Evolutionary conservation across 768 basidiomycete genomes (phyloP).

Genomic region (Leccinum uliginosum): DNA sequence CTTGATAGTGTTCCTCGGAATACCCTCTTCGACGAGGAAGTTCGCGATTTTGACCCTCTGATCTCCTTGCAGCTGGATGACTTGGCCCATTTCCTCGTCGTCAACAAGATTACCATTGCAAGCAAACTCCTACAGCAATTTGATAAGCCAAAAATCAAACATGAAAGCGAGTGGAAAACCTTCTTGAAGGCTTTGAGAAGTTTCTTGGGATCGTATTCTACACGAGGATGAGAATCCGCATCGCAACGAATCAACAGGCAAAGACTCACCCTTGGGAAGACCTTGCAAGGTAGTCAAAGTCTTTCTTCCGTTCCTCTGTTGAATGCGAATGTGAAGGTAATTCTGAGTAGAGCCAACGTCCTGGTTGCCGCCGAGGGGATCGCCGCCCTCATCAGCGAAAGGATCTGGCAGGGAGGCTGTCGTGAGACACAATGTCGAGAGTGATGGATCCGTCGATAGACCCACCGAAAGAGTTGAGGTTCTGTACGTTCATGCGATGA

Average conservation of each 20-base stretch:
- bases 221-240: conserved; percentile 12
- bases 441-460: conserved; percentile 13
- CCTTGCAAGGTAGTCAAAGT: conserved; percentile 97
- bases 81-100: conserved; percentile 92
- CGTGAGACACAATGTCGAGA: conserved; percentile 6
- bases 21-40: conserved; percentile 82
- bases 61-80: conserved; percentile 98
- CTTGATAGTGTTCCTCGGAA: conserved; percentile 76
- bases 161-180: conserved; percentile 37
- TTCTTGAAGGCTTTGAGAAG: conserved; percentile 99
- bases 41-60: conserved; percentile 86
- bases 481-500: conserved; percentile 94
- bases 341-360: conserved; percentile 80
- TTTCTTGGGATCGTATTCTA: conserved; percentile 97
- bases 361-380: conserved; percentile 66
- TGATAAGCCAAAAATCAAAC: conserved; percentile 6
- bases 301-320: conserved; percentile 99
- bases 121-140: conserved; percentile 74
- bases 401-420: conserved; percentile 58
- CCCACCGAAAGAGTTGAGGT: conserved; percentile 75
- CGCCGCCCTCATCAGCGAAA: conserved; percentile 92
- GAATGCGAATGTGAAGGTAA: conserved; percentile 95
- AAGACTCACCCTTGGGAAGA: conserved; percentile 70
- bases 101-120: conserved; percentile 98
- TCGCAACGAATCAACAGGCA: conserved; percentile 3